Evolutionary conservation across 805 yeast species (phyloP), one percentile per base, ranked within the genome.

Genomic region (Pichia ethanolica): DNA sequence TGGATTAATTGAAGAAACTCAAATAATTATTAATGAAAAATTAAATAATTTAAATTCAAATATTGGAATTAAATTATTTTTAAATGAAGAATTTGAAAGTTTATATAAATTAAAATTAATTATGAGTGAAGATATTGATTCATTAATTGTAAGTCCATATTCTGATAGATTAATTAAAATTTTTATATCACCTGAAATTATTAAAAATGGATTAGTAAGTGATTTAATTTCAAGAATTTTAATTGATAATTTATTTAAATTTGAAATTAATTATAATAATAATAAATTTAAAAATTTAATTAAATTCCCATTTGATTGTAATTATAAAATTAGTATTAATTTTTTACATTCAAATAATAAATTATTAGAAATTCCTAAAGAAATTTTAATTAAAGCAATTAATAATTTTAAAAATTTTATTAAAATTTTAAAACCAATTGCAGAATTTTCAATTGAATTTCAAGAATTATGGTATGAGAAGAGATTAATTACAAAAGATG

Each of bases 371-470:
- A 91, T 97, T 97, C 87, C 86, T 35, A 78, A 87, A 42, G 81
- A 77, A 12, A 77, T 85, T 5, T 57, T 83, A 10, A 58, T 52
- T 50, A 37, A 35, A 9, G 41, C 48, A 13, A 42, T 50, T 9
- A 32, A 47, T 5, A 47, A 43, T 39, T 79, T 89, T 56, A 59
- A 70, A 2, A 85, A 88, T 1, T 74, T 86, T 30, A 67, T 86
- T 45, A 40, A 49, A 8, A 57, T 68, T 1, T 68, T 90, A 46
- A 61, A 72, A 7, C 74, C 76, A 35, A 74, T 79, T 53, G 77
- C 89, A 34, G 82, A 85, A 57, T 81, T 91, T 60, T 78, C 90
- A 5, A 71, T 90, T 27, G 91, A 87, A 57, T 73, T 95, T 1
- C 95, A 88, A 62, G 75, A 87, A 36, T 85, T 83, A 53, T 84